phyloP scores from a whole-genome alignment of 352 stramenopile species.

The Heterotrichella gracilis region DNA sequence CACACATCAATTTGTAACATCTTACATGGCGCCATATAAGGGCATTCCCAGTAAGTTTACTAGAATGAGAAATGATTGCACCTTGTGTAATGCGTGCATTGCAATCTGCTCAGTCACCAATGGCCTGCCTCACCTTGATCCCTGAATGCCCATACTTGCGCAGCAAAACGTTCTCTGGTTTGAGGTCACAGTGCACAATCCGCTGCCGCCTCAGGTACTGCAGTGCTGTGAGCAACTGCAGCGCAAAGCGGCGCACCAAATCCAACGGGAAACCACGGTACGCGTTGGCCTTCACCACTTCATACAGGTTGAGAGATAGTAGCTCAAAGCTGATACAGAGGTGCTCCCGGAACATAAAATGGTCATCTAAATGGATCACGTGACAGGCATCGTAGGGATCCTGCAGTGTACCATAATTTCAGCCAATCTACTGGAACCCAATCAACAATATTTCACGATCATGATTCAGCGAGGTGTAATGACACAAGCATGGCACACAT shows the following conservation, averaged over 20 bases:
- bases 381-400: conserved; percentile 18
- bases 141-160: too few relatives aligned
- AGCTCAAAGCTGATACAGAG: conserved; percentile 80
- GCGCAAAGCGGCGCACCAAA: conserved; percentile 64
- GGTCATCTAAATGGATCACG: conserved; percentile 47
- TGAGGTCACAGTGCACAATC: conserved; percentile 95
- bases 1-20: too few relatives aligned
- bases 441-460: too few relatives aligned
- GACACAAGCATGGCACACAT: too few relatives aligned
- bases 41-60: too few relatives aligned
- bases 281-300: conserved; percentile 29
- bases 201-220: conserved; percentile 21
- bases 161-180: conserved; percentile 92
- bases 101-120: too few relatives aligned
- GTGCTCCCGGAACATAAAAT: conserved; percentile 74
- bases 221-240: conserved; percentile 54
- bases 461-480: too few relatives aligned
- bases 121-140: too few relatives aligned
- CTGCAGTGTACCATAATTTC: too few relatives aligned
- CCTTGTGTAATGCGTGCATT: too few relatives aligned
- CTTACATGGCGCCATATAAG: too few relatives aligned
- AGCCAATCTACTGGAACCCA: too few relatives aligned
- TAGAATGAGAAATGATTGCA: conserved; percentile 12
- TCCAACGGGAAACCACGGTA: conserved; percentile 44
- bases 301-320: conserved; percentile 74